Evolutionary conservation across 108 stramenopile species (phyloP).

Genomic region (Nannochloropsis salina): DNA sequence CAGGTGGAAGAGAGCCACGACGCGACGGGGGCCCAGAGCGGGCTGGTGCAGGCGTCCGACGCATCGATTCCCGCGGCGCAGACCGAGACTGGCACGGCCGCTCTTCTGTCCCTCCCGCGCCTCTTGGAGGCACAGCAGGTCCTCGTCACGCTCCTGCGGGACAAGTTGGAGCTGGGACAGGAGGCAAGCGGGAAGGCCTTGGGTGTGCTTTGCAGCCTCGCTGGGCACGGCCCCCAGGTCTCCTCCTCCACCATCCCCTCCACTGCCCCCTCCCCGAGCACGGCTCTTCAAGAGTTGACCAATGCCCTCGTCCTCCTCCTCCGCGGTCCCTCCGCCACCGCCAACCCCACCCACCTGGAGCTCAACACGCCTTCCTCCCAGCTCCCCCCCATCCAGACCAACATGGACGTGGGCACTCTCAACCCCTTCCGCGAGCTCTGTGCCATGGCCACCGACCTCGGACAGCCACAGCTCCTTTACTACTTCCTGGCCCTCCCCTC

Average conservation of each 20-base stretch:
- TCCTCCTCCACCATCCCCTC: not conserved
- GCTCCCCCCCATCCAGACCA: not conserved
- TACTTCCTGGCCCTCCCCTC: not conserved
- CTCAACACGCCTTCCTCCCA: not conserved
- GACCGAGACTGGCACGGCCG: not conserved
- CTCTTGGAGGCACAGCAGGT: not conserved
- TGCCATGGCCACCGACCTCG: not conserved
- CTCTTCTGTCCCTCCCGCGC: not conserved
- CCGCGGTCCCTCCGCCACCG: not conserved
- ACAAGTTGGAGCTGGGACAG: not conserved
- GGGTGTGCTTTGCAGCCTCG: not conserved
- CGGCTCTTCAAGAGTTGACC: not conserved
- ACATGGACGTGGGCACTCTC: not conserved
- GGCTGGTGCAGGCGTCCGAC: not conserved
- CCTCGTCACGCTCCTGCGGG: not conserved
- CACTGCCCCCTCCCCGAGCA: not conserved
- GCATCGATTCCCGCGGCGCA: not conserved
- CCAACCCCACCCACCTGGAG: not conserved
- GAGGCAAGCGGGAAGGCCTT: not conserved
- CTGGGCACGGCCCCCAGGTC: not conserved
- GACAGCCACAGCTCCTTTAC: not conserved
- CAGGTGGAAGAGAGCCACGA: too few species aligned
- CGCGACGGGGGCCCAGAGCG: too few species aligned
- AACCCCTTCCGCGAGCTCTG: not conserved
- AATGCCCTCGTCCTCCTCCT: not conserved